Conservation (phyloP, 2,329 filamentous ascomycete species). For the Albifimbria verrucaria region DNA sequence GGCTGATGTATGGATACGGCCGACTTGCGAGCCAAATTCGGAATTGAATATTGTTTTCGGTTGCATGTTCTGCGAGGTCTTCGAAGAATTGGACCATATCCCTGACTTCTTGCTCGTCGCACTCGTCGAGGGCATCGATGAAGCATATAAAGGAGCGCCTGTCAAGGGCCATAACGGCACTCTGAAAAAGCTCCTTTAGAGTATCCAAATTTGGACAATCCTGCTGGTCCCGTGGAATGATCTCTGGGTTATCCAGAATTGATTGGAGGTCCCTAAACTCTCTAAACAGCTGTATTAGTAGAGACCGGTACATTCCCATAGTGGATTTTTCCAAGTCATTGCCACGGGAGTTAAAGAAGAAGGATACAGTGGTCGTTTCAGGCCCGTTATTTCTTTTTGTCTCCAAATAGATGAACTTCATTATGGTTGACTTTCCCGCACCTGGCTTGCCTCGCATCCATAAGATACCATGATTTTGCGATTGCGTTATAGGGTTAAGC, state of each 20-base stretch:
- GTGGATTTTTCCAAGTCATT: conserved; percentile 2
- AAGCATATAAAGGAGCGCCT: conserved; percentile 16
- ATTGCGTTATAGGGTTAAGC: not conserved
- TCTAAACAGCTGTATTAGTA: not conserved
- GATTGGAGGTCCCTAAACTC: not conserved
- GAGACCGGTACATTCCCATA: conserved; percentile 1
- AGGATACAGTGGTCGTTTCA: not conserved
- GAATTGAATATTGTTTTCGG: conserved; percentile 15
- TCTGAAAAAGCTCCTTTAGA: not conserved
- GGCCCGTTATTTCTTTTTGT: not conserved
- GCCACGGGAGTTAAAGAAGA: conserved; percentile 1
- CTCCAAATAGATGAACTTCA: conserved; percentile 1
- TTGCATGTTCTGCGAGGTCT: conserved; percentile 26
- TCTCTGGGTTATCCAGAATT: not conserved
- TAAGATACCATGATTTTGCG: not conserved
- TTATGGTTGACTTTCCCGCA: conserved; percentile 3
- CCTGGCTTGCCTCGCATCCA: conserved; percentile 2
- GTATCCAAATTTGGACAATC: not conserved
- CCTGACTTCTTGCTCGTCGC: conserved; percentile 33
- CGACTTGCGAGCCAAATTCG: conserved; percentile 42
- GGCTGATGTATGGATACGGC: conserved; percentile 40
- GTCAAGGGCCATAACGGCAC: conserved; percentile 6
- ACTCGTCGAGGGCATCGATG: conserved; percentile 44
- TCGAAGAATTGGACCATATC: conserved; percentile 43
- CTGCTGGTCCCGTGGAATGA: not conserved